A percentile compares a stretch with the other conserved stretches of the same genome.
phyloP scores from a whole-genome alignment of 176 grass and related monocot genomes.

The maize (Zea mays) region Zm-B73-REFERENCE-NAM-5.0 NC_050103.1:24944501-24945000 shows the following conservation, averaged over 20 bases:
- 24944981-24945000: too few relatives aligned
- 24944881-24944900: too few relatives aligned
- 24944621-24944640: not conserved
- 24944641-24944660: not conserved
- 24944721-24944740: constrained; percentile 18
- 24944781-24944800: constrained; percentile 9
- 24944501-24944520: not conserved
- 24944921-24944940: too few relatives aligned
- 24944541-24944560: constrained; percentile 82
- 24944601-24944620: constrained; percentile 13
- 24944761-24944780: constrained; percentile 1
- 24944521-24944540: constrained; percentile 26
- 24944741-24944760: constrained; percentile 15
- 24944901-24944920: too few relatives aligned
- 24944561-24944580: constrained; percentile 4
- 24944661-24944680: not conserved
- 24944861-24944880: constrained; percentile 11
- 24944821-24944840: not conserved
- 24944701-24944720: constrained; percentile 4
- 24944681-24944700: constrained; percentile 7
- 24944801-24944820: not conserved
- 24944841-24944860: not conserved
- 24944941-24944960: too few relatives aligned
- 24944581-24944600: constrained; percentile 14
- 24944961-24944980: too few relatives aligned